phyloP scores from a whole-genome alignment of 352 stramenopile genomes.

The Peronospora belbahrii region DNA sequence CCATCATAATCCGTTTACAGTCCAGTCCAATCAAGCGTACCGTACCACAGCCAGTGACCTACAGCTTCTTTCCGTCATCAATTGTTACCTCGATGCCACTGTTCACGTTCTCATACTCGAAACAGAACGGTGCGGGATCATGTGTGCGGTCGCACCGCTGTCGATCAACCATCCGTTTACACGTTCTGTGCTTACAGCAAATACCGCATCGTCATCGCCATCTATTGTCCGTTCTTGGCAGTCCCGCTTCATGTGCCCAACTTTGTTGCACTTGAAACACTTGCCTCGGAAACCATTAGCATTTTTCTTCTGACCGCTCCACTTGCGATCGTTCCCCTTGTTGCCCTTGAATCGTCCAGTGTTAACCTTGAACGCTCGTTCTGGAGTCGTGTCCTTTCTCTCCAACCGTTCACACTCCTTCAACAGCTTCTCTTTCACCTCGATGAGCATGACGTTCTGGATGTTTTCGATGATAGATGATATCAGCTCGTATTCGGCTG shows the following conservation, averaged over 20 bases:
- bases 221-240: neutral
- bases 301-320: neutral
- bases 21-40: neutral
- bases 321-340: neutral
- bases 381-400: neutral
- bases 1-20: slow-evolving; percentile 2
- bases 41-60: neutral
- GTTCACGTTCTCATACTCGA: slow-evolving; percentile 3
- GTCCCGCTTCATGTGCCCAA: slow-evolving; percentile 13
- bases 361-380: neutral
- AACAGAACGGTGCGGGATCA: slow-evolving; percentile 7
- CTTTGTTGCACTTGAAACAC: slow-evolving; percentile 6
- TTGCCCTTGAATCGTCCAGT: neutral
- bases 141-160: slow-evolving; percentile 5
- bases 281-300: slow-evolving; percentile 3
- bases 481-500: slow-evolving; percentile 19
- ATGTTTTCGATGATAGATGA: slow-evolving; percentile 16
- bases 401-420: slow-evolving; percentile 16
- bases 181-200: neutral
- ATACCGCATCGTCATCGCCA: neutral
- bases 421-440: slow-evolving; percentile 23
- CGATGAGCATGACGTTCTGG: slow-evolving; percentile 4
- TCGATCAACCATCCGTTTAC: slow-evolving; percentile 2
- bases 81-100: slow-evolving; percentile 10
- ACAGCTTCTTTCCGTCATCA: slow-evolving; percentile 5